phyloP scores from a whole-genome alignment of 2,329 filamentous ascomycete species.

The Colletotrichum liriopes region DNA sequence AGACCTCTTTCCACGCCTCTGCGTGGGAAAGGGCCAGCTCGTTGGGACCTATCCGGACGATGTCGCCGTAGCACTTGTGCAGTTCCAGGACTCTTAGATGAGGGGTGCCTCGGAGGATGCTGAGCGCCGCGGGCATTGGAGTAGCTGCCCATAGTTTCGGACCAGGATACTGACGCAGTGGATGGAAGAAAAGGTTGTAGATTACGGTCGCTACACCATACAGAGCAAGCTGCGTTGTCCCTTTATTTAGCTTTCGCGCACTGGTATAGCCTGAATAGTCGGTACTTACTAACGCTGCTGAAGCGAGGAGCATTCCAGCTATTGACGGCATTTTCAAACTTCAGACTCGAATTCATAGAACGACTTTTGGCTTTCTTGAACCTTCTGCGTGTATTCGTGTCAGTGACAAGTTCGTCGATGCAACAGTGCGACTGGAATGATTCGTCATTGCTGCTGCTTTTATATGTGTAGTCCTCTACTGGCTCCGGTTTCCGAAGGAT shows the following conservation, averaged over 20 bases:
- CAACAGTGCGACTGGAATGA: no score
- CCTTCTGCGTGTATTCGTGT: neutral
- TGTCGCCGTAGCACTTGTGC: conserved; percentile 48
- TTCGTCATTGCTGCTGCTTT: neutral
- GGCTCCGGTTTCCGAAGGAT: no score
- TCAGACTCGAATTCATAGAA: neutral
- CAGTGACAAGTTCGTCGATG: no score
- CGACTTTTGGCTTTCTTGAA: neutral
- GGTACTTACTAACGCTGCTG: neutral
- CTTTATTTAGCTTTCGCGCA: neutral
- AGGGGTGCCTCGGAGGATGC: conserved; percentile 7
- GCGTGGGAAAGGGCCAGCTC: conserved; percentile 55
- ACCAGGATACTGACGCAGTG: conserved; percentile 51
- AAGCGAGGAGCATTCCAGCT: neutral
- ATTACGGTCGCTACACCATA: conserved; percentile 28
- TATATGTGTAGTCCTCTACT: neutral
- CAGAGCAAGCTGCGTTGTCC: neutral
- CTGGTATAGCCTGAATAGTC: neutral
- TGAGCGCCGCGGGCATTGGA: conserved; percentile 15
- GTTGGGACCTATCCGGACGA: conserved; percentile 58
- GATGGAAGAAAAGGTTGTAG: conserved; percentile 54
- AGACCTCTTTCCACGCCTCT: conserved; percentile 58
- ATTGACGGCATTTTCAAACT: neutral
- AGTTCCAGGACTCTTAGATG: conserved; percentile 14
- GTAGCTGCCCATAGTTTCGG: conserved; percentile 42